Evolutionary conservation across 2,329 filamentous ascomycete genomes (phyloP), one percentile per base, ranked within the genome.

Genomic region (Claviceps quebecensis): DNA sequence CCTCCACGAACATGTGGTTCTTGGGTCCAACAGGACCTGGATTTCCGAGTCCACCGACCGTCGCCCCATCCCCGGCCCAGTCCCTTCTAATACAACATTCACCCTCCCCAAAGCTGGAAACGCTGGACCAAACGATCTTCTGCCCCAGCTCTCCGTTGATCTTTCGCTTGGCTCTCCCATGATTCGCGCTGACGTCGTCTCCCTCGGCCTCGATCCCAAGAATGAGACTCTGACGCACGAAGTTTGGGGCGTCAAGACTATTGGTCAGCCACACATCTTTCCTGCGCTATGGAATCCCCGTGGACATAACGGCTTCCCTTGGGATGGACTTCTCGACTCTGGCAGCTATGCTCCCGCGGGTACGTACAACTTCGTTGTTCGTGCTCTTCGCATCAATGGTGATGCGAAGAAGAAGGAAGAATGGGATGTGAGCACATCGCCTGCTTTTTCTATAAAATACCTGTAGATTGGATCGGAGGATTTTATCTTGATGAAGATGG

Each of bases 341-440:
- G 75, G 74, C 14, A 65, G 58, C 1, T 76, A 72, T 53, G 75
- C 69, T 2, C 70, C 74, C 0, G 64, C 67, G 0, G 77, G 76
- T 9, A 57, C 59, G 34, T 80, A 80, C 62, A 72, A 70, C 60
- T 64, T 79, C 48, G 65, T 65, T 1, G 64, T 77, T 34, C 68
- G 69, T 52, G 72, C 75, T 2, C 60, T 80, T 55, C 69, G 68
- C 53, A 69, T 80, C 53, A 76, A 73, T 58, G 76, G 76, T 5
- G 67, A 79, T 52, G 61, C 63, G 37, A 60, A 63, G 14, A 65
- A 70, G 51, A 54, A 64, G 1, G 62, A 60, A 4, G 72, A 79
- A 47, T 80, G 74, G 62, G 75, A 78, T 26, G 58, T 63, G 1
- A 58, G 60, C 22, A 66, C 72, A 56, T 68, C 72, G 11, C 58